phyloP scores from a whole-genome alignment of 2,329 filamentous ascomycete genomes.

The Knufia fluminis region DNA sequence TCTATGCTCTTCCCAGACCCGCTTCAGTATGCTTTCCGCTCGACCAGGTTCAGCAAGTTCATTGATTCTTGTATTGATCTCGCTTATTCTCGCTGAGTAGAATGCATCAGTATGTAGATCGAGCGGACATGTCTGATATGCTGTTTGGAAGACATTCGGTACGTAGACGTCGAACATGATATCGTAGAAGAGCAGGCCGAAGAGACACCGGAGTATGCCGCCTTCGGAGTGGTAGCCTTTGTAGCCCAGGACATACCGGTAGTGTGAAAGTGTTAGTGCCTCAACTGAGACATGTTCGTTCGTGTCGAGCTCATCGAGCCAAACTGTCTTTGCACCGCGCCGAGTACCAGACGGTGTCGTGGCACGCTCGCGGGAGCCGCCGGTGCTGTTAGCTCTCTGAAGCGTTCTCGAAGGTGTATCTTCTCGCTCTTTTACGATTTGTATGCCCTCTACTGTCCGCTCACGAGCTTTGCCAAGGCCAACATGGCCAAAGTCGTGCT shows the following conservation, averaged over 20 bases:
- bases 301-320: conserved; percentile 67
- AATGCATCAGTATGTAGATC: conserved; percentile 92
- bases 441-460: conserved; percentile 65
- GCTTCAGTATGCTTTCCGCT: conserved; percentile 56
- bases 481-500: conserved; percentile 89
- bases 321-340: conserved; percentile 59
- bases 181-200: conserved; percentile 86
- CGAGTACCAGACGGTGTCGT: conserved; percentile 1
- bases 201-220: conserved; percentile 82
- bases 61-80: conserved; percentile 79
- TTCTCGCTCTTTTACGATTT: conserved; percentile 51
- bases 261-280: conserved; percentile 84
- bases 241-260: conserved; percentile 66
- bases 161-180: conserved; percentile 71
- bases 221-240: conserved; percentile 93
- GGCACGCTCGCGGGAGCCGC: conserved; percentile 5
- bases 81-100: conserved; percentile 72
- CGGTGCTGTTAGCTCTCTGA: conserved; percentile 18
- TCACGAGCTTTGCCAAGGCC: conserved; percentile 66
- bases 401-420: conserved; percentile 28
- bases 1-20: conserved; percentile 59
- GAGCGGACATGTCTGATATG: conserved; percentile 85
- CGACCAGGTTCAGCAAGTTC: conserved; percentile 71
- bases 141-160: conserved; percentile 93
- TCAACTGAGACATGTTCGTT: conserved; percentile 77